Conservation (phyloP, 1,284 basidiomycete species). For the Termitomyces sp. region DNA sequence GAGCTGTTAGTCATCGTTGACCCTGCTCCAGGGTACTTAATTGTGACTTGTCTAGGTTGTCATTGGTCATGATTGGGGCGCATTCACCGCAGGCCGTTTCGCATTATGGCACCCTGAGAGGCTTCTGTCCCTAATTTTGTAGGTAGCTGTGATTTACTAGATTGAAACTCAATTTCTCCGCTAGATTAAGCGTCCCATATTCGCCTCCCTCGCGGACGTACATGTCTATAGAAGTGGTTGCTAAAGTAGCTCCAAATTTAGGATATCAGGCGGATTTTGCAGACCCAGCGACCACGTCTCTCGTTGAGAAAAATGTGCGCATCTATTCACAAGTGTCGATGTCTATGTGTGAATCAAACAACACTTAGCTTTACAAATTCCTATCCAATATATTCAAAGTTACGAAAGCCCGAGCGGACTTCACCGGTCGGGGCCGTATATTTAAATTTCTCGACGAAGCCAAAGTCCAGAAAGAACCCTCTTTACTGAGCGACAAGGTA, state of each 20-base stretch:
- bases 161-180: not conserved
- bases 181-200: conserved; percentile 60
- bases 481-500: conserved; percentile 25
- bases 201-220: conserved; percentile 49
- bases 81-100: conserved; percentile 53
- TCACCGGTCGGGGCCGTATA: conserved; percentile 24
- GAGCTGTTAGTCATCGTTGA: conserved; percentile 41
- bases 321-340: not conserved
- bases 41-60: conserved; percentile 40
- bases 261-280: conserved; percentile 64
- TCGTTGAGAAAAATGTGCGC: conserved; percentile 51
- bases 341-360: not conserved
- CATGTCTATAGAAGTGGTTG: conserved; percentile 45
- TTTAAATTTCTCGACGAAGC: conserved; percentile 21
- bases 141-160: conserved; percentile 20
- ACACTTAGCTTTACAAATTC: conserved; percentile 33
- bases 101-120: conserved; percentile 64
- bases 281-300: conserved; percentile 40
- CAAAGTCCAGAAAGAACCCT: conserved; percentile 12
- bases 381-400: conserved; percentile 28
- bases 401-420: conserved; percentile 18
- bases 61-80: conserved; percentile 73
- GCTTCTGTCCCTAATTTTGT: conserved; percentile 54
- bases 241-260: conserved; percentile 46
- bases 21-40: not conserved